These are phyloP conservation scores for Euphorbia corollata DNA, from an alignment of 441 rosid genomes.

Conservation along the genomic window DNA sequence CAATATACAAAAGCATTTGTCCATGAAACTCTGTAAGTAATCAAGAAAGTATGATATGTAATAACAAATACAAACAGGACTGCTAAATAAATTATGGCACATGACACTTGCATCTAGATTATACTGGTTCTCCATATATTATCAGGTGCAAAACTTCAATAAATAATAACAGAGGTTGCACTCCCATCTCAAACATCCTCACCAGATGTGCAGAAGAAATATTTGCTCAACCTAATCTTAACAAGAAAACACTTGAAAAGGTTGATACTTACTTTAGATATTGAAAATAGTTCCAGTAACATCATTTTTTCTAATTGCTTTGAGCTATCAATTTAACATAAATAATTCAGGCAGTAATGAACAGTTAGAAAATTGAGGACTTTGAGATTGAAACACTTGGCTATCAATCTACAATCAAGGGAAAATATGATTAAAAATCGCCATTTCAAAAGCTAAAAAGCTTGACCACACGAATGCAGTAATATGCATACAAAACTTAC, in stretches of 20 bases:
- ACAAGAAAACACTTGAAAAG: not conserved
- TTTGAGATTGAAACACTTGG: not conserved
- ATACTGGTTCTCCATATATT: not conserved
- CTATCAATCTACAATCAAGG: not conserved
- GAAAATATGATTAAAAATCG: not conserved
- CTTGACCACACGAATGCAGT: not conserved
- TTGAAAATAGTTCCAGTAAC: not conserved
- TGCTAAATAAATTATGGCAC: not conserved
- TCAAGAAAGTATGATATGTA: constrained; percentile 1
- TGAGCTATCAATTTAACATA: not conserved
- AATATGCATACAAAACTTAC: constrained; percentile 39
- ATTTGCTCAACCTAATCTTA: not conserved
- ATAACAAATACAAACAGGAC: not conserved
- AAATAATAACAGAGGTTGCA: not conserved
- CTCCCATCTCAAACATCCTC: not conserved
- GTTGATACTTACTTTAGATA: not conserved
- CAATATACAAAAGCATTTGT: constrained; percentile 12
- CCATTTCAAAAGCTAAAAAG: no score
- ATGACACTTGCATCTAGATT: not conserved
- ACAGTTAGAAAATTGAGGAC: constrained; percentile 4
- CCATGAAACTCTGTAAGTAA: not conserved
- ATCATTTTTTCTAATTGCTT: no score
- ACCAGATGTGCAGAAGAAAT: not conserved
- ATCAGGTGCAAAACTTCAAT: not conserved
- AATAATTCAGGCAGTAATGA: not conserved